Evolutionary conservation across 306 rosid species (phyloP).

Genomic region (Gillenia trifoliata): DNA sequence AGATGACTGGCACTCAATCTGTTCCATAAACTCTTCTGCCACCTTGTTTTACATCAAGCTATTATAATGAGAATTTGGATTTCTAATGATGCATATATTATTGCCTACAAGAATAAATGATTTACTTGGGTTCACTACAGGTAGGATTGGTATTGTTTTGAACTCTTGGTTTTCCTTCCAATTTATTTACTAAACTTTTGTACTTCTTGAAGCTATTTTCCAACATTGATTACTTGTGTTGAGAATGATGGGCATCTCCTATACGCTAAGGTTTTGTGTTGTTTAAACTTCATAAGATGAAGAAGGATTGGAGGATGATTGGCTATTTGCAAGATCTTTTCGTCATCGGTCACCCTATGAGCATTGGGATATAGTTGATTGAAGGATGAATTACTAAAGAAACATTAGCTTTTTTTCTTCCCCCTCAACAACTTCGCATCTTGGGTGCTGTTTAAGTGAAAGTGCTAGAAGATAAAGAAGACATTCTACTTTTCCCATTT

Average conservation of each 20-base stretch:
- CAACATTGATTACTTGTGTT: background rate
- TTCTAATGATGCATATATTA: background rate
- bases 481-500: background rate
- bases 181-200: background rate
- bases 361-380: background rate
- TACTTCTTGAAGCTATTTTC: background rate
- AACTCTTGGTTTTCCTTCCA: background rate
- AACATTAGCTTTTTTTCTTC: background rate
- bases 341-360: background rate
- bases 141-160: background rate
- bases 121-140: background rate
- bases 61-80: background rate
- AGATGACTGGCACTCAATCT: background rate
- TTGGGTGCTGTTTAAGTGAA: background rate
- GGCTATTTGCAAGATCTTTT: background rate
- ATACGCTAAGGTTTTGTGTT: background rate
- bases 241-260: background rate
- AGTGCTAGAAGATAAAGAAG: background rate
- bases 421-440: background rate
- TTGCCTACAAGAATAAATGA: background rate
- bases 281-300: background rate
- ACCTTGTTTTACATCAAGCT: background rate
- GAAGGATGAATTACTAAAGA: background rate
- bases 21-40: background rate
- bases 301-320: background rate